These are phyloP conservation scores for Oemleria cerasiformis DNA, from an alignment of 306 rosid genomes.

Conservation along the genomic window DNA sequence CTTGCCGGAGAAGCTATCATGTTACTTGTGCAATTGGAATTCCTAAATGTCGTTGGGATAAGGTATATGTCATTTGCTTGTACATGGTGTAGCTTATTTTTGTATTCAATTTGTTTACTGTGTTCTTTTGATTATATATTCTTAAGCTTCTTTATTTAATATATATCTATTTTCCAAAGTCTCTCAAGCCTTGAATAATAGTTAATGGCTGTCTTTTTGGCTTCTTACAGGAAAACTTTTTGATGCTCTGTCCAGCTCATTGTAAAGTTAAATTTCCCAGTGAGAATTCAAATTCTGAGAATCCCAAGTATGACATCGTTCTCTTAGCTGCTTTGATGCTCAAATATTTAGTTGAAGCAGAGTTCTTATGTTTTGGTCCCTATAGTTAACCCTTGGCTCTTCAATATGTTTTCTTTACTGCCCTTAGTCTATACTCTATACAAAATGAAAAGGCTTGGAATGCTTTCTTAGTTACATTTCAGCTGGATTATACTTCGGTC, in stretches of 20 bases:
- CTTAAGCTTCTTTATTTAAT: neutral
- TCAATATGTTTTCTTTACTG: neutral
- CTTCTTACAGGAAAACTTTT: slow-evolving; percentile 58
- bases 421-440: neutral
- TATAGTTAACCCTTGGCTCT: neutral
- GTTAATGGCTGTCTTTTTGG: neutral
- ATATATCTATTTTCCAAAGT: slow-evolving; percentile 3
- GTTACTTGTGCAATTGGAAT: slow-evolving; percentile 77
- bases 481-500: neutral
- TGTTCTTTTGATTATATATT: slow-evolving; percentile 9
- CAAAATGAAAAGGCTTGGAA: slow-evolving; percentile 2
- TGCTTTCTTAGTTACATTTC: neutral
- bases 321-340: neutral
- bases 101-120: neutral
- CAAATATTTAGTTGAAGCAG: neutral
- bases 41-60: slow-evolving; percentile 72
- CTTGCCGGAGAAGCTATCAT: slow-evolving; percentile 85
- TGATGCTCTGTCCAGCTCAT: slow-evolving; percentile 83
- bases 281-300: slow-evolving; percentile 51
- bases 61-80: slow-evolving; percentile 31
- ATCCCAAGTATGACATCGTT: slow-evolving; percentile 29
- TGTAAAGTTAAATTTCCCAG: slow-evolving; percentile 55
- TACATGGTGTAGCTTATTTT: neutral
- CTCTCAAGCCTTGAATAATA: slow-evolving; percentile 10
- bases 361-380: neutral